Percentiles rank a stretch among this genome's conserved stretches.
Conservation (phyloP, 2,329 filamentous ascomycete genomes). For the Cordyceps cicadae region DNA sequence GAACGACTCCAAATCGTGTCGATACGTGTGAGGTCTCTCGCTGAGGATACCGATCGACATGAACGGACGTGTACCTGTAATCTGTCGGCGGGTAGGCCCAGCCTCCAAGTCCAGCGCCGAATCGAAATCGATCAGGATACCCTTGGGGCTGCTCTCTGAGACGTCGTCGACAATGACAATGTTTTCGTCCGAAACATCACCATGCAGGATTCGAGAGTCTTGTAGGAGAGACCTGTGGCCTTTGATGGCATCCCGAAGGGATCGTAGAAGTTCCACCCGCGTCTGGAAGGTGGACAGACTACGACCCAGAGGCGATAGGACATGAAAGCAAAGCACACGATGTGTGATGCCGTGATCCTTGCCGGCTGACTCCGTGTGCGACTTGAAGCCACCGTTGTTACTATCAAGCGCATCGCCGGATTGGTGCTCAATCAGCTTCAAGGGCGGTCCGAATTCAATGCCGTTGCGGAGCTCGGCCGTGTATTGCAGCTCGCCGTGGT, state of each 20-base stretch:
- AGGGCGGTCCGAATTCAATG: too few species aligned
- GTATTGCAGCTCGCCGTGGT: too few species aligned
- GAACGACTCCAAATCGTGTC: neutral
- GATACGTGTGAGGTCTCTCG: neutral
- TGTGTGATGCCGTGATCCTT: too few species aligned
- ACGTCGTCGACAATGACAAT: neutral
- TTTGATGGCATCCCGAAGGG: neutral
- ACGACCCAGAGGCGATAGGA: neutral
- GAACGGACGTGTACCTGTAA: neutral
- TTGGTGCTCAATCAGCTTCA: too few species aligned
- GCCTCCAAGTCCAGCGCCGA: neutral
- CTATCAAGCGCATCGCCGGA: too few species aligned
- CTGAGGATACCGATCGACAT: neutral
- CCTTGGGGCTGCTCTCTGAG: neutral
- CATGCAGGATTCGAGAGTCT: neutral
- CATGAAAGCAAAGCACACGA: too few species aligned
- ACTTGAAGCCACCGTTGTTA: too few species aligned
- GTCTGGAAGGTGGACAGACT: neutral
- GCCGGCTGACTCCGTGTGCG: too few species aligned
- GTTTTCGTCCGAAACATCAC: neutral
- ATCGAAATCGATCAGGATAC: neutral
- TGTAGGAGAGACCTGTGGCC: neutral
- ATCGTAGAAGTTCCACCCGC: neutral
- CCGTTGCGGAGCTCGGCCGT: too few species aligned
- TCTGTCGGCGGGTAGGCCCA: too few species aligned